These are phyloP conservation scores for Halenospora varia DNA, from an alignment of 495 filamentous ascomycete genomes.

Conservation along the genomic window DNA sequence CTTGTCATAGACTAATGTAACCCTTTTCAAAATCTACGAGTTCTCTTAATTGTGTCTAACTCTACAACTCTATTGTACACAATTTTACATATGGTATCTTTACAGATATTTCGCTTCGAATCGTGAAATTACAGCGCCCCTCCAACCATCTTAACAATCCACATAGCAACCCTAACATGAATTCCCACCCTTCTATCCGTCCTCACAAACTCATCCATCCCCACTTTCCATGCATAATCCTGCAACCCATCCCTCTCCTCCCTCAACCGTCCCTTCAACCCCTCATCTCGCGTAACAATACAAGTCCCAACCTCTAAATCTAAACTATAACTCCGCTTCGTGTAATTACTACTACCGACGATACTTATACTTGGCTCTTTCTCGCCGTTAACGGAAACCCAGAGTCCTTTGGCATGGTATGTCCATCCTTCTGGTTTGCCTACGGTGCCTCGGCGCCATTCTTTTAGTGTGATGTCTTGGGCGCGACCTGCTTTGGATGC, in stretches of 20 bases:
- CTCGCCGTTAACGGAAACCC: constrained; percentile 69
- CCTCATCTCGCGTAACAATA: constrained; percentile 75
- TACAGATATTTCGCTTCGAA: too few species aligned
- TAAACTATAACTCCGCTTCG: constrained; percentile 83
- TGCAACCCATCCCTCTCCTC: constrained; percentile 78
- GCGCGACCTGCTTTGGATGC: constrained; percentile 59
- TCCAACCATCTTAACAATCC: constrained; percentile 73
- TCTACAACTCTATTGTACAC: not conserved
- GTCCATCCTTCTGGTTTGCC: constrained; percentile 84
- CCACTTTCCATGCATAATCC: constrained; percentile 59
- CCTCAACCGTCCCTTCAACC: constrained; percentile 65
- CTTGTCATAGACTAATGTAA: constrained; percentile 1
- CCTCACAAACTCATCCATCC: constrained; percentile 69
- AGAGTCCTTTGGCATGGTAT: constrained; percentile 96
- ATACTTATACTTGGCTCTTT: constrained; percentile 69
- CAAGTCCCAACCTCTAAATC: constrained; percentile 85
- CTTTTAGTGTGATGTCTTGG: constrained; percentile 63
- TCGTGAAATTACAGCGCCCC: constrained; percentile 67
- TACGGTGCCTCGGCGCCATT: constrained; percentile 85
- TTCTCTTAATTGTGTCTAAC: too few species aligned
- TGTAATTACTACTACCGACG: constrained; percentile 93
- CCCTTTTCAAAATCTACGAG: too few species aligned
- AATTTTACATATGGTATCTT: not conserved
- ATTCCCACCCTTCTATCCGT: constrained; percentile 79
- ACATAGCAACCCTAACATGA: constrained; percentile 85